phyloP scores from a whole-genome alignment of 2,329 filamentous ascomycete genomes.

The Venturia effusa region DNA sequence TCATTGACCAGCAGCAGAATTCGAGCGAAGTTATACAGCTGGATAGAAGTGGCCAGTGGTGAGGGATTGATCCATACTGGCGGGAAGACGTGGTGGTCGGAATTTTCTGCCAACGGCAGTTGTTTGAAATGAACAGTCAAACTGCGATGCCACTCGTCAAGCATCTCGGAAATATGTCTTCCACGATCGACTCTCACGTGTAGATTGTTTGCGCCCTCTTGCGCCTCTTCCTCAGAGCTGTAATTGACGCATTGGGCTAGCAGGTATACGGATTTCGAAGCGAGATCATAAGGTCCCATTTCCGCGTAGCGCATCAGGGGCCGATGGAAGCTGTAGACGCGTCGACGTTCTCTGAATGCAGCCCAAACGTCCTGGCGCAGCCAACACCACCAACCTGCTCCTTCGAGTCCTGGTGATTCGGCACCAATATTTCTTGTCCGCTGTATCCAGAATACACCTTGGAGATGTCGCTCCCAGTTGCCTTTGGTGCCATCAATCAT shows the following conservation, averaged over 20 bases:
- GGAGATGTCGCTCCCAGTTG: constrained; percentile 51
- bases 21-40: constrained; percentile 42
- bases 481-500: constrained; percentile 50
- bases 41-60: constrained; percentile 34
- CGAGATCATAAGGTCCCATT: constrained; percentile 43
- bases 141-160: constrained; percentile 39
- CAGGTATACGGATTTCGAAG: constrained; percentile 42
- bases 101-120: constrained; percentile 22
- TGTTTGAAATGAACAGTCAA: constrained; percentile 35
- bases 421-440: constrained; percentile 51
- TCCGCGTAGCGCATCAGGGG: constrained; percentile 38
- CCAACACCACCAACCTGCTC: constrained; percentile 57
- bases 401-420: constrained; percentile 44
- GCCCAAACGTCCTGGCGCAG: constrained; percentile 56
- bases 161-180: constrained; percentile 34
- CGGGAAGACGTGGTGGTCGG: constrained; percentile 27
- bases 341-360: constrained; percentile 47
- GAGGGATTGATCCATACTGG: constrained; percentile 43
- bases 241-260: constrained; percentile 48
- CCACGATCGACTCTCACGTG: constrained; percentile 35
- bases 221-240: constrained; percentile 40
- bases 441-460: constrained; percentile 57
- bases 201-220: constrained; percentile 31
- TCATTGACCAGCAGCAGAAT: constrained; percentile 44
- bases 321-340: constrained; percentile 48